A percentile compares a stretch with the other conserved stretches of the same genome.
Evolutionary conservation across 2,329 filamentous ascomycete genomes (phyloP).

Genomic region (Stachybotrys elegans): DNA sequence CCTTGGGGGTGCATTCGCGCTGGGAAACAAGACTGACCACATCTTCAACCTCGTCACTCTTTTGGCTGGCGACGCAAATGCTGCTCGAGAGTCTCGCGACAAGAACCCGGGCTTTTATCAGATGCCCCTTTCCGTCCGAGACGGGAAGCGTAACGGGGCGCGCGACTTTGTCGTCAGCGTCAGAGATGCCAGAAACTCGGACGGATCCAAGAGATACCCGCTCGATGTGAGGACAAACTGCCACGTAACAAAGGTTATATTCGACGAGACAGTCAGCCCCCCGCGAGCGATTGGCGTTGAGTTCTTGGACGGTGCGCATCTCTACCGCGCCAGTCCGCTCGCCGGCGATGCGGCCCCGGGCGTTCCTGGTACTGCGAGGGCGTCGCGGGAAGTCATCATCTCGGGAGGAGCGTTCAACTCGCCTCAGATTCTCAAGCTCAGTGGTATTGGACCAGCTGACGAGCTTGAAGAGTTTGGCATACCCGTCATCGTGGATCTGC

Average conservation of each 20-base stretch:
- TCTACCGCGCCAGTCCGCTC: slow-evolving; percentile 41
- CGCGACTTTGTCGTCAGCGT: slow-evolving; percentile 42
- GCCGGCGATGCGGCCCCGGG: slow-evolving; percentile 21
- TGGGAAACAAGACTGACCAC: slow-evolving; percentile 21
- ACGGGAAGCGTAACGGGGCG: slow-evolving; percentile 35
- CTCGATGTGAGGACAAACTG: slow-evolving; percentile 49
- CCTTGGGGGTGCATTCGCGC: slow-evolving; percentile 15
- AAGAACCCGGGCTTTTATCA: slow-evolving; percentile 33
- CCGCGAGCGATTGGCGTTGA: slow-evolving; percentile 44
- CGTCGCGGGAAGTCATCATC: slow-evolving; percentile 42
- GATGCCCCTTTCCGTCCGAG: slow-evolving; percentile 40
- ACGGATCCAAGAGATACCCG: slow-evolving; percentile 49
- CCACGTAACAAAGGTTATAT: slow-evolving; percentile 39
- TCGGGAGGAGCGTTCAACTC: slow-evolving; percentile 48
- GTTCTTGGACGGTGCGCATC: slow-evolving; percentile 38
- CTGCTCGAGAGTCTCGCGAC: slow-evolving; percentile 38
- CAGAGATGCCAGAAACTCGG: slow-evolving; percentile 19
- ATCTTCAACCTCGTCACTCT: slow-evolving; percentile 29
- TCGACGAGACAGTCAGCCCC: slow-evolving; percentile 29
- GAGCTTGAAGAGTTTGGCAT: slow-evolving; percentile 33
- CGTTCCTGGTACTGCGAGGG: slow-evolving; percentile 25
- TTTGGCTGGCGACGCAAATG: slow-evolving; percentile 45
- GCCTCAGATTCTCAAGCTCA: slow-evolving; percentile 48
- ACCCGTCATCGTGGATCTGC: slow-evolving; percentile 44
- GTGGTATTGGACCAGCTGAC: slow-evolving; percentile 37